Evolutionary conservation across 108 stramenopile species (phyloP), one percentile per base, ranked within the genome.

Genomic region (Nitzschia inconspicua): DNA sequence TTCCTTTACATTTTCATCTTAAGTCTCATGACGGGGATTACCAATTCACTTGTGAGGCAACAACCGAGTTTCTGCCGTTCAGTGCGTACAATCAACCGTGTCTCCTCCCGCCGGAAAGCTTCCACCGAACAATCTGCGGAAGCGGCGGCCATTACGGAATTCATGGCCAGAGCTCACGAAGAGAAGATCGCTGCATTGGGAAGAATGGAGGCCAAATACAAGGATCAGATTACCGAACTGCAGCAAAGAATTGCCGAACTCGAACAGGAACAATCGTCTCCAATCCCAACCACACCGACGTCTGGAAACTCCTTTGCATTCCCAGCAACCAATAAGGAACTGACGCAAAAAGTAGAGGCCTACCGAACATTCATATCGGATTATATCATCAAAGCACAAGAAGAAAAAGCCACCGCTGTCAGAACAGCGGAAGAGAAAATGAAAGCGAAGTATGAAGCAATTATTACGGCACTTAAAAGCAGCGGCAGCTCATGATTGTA

Each of bases 121-220:
- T n/a, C n/a, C n/a, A n/a, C n/a, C n/a, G n/a, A n/a, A n/a, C n/a
- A n/a, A n/a, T n/a, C 27, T 10, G 53, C 46, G 28, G 25, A 19
- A 34, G 53, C 69, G 7, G 53, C 61, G 23, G 57, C 41, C 19
- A 28, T 85, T 46, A 85, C 80, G 54, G 76, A 79, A 22, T 85
- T 80, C 76, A 82, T 85, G 84, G 76, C 80, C 58, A 82, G 69
- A 53, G 81, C 78, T 19, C 84, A 85, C 59, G 84, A 76, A 57
- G 84, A 85, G 68, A 85, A 85, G 50, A 41, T 85, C 32, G 52
- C 51, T 13, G 81, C 84, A 29, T 68, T 82, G 40, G 73, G 69
- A 32, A 72, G 70, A 13, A 73, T 79, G 24, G 80, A 82, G 37
- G 52, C 57, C 35, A 73, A 85, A 59, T 82, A 80, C 51, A 71